Base-by-base conservation (phyloP, 2,329 filamentous ascomycete genomes). In the Cytospora chrysosperma region DNA sequence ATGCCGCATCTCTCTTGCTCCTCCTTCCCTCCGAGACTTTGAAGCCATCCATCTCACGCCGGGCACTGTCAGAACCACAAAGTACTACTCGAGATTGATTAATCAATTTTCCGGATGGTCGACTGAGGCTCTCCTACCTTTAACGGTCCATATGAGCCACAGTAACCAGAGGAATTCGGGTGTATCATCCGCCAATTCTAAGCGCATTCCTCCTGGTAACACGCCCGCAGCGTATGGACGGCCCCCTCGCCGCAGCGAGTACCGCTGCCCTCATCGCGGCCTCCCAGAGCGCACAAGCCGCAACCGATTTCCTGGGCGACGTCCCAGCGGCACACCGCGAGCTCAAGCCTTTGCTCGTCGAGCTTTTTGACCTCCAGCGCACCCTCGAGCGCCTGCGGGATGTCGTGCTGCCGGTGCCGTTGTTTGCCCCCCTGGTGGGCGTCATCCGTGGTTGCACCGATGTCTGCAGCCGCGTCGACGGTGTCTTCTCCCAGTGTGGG, bases 251-350 rank as follows among this genome's bases (percentile, higher is more conserved):
- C 32, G 64, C 64, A 32, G 61, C 59, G 58, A 66, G 56, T 40
- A 49, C 55, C 30, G 62, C 65, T 52, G 62, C 65, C 50, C 65
- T 65, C 56, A 58, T 43, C 13, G 55, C 37, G 21, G 59, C 56
- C 32, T 59, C 52, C 47, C 59, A 40, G 59, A 56, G 62, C 27
- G 52, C 30, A 32, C 34, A 61, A 40, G n/a, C 50, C 37, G 56
- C 53, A 49, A 60, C 43, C 32, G 55, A 28, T 32, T 66, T 66
- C 37, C 26, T 62, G 17, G 28, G 34, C 26, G 62, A 65, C 40
- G 65, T 66, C n/a, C 58, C 65, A 9, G 43, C 59, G 15, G 62
- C 65, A 19, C 62, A 56, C 24, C 10, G 43, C n/a, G 62, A 65
- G 24, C 59, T 66, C 13, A 62, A 62, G 27, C 57, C 65, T 12